Conservation (phyloP, 306 rosid species). For the Fagus crenata region DNA sequence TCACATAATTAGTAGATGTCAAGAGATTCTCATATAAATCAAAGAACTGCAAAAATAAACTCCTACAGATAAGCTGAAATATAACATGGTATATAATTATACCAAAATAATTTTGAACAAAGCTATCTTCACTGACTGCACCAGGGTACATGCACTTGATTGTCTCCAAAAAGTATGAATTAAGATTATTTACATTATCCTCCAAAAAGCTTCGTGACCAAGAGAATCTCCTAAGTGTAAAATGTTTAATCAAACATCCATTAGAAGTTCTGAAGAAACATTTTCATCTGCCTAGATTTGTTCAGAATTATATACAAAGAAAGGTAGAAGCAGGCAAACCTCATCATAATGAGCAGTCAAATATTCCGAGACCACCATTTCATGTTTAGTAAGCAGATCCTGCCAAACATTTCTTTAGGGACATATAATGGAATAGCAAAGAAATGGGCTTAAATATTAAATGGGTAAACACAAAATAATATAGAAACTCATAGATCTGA, state of each 20-base stretch:
- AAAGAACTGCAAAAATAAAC: constrained; percentile 71
- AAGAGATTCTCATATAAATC: constrained; percentile 77
- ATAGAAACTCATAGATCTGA: constrained; percentile 29
- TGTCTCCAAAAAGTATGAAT: constrained; percentile 26
- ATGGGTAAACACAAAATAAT: constrained; percentile 7
- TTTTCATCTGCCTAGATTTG: constrained; percentile 26
- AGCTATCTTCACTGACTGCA: constrained; percentile 28
- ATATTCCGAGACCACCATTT: constrained; percentile 62
- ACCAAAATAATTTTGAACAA: constrained; percentile 20
- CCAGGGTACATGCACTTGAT: constrained; percentile 22
- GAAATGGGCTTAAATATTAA: constrained; percentile 26
- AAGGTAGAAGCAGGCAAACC: constrained; percentile 50
- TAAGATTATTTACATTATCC: constrained; percentile 25
- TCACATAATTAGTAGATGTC: constrained; percentile 90
- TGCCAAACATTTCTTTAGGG: constrained; percentile 42
- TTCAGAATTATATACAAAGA: constrained; percentile 25
- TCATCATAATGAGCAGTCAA: constrained; percentile 74
- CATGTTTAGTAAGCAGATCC: constrained; percentile 93
- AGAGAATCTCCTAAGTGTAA: constrained; percentile 23
- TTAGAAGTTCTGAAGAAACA: constrained; percentile 25
- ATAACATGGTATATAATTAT: constrained; percentile 26
- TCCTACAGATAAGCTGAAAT: constrained; percentile 37
- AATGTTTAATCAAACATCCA: constrained; percentile 26
- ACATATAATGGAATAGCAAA: constrained; percentile 16
- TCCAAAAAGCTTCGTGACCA: constrained; percentile 27